Evolutionary conservation across 202 grass and related monocot species (phyloP).

Genomic region (Hordeum pubiflorum): DNA sequence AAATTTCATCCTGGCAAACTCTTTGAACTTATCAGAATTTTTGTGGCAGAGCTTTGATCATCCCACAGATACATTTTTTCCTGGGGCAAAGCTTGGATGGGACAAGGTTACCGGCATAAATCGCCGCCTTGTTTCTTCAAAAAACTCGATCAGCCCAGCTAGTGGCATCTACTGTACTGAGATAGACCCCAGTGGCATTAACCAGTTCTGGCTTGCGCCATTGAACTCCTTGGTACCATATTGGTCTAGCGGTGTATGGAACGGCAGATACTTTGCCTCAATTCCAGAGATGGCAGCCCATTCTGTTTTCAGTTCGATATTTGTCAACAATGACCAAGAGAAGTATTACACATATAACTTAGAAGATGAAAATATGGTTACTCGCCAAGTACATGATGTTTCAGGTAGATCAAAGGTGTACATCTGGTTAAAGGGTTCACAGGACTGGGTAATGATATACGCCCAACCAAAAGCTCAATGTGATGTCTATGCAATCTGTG

Average conservation of each 20-base stretch:
- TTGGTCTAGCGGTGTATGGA: background rate
- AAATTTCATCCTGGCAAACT: background rate
- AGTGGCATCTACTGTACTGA: background rate
- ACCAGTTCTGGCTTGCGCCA: background rate
- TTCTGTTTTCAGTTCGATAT: background rate
- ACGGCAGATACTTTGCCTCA: background rate
- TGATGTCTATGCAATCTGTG: conserved; percentile 11
- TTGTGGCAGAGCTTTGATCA: background rate
- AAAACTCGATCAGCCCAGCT: background rate
- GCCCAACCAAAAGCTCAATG: conserved; percentile 8
- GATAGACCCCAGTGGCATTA: background rate
- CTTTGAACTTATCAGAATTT: background rate
- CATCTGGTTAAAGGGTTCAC: background rate
- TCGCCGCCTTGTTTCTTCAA: background rate
- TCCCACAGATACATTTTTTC: background rate
- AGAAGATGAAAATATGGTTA: background rate
- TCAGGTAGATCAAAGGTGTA: background rate
- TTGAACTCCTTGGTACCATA: background rate
- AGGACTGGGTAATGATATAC: background rate
- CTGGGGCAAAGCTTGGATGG: background rate
- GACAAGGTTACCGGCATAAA: background rate
- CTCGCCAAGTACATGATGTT: background rate
- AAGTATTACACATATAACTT: background rate
- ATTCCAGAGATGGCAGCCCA: background rate
- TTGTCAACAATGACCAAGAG: background rate